phyloP scores from a whole-genome alignment of 208 protist species.

The Leishmania martiniquensis region DNA sequence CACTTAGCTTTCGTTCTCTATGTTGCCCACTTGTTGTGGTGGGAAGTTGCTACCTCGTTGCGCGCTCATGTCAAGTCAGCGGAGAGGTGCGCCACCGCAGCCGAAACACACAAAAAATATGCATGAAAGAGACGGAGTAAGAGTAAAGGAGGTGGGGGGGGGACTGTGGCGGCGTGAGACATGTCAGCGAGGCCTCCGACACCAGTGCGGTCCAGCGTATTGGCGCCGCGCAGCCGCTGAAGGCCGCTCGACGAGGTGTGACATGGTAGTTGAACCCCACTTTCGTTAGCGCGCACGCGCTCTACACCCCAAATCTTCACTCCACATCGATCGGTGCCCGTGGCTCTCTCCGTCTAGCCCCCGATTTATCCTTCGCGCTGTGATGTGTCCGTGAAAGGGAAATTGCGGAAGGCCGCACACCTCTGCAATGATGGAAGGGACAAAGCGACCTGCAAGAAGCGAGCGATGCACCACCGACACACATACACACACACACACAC shows the following conservation, averaged over 20 bases:
- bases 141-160: not conserved
- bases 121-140: not conserved
- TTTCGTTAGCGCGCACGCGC: not conserved
- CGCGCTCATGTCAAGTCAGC: not conserved
- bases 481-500: not conserved
- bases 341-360: not conserved
- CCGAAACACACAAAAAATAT: not conserved
- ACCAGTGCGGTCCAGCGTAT: not conserved
- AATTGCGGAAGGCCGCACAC: not conserved
- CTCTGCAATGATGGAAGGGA: not conserved
- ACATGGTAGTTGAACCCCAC: not conserved
- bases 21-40: not conserved
- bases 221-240: not conserved
- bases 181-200: not conserved
- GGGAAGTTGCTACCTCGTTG: not conserved
- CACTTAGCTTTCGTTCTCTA: not conserved
- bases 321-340: not conserved
- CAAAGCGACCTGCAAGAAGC: not conserved
- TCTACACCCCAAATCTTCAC: not conserved
- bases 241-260: not conserved
- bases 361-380: not conserved
- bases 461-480: not conserved
- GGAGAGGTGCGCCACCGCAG: not conserved
- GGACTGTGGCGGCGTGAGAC: not conserved
- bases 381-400: not conserved